Percentiles rank a stretch among this genome's conserved stretches.
These are phyloP conservation scores for Anisodus acutangulus DNA, from an alignment of 257 asterid species.

Conservation along the genomic window DNA sequence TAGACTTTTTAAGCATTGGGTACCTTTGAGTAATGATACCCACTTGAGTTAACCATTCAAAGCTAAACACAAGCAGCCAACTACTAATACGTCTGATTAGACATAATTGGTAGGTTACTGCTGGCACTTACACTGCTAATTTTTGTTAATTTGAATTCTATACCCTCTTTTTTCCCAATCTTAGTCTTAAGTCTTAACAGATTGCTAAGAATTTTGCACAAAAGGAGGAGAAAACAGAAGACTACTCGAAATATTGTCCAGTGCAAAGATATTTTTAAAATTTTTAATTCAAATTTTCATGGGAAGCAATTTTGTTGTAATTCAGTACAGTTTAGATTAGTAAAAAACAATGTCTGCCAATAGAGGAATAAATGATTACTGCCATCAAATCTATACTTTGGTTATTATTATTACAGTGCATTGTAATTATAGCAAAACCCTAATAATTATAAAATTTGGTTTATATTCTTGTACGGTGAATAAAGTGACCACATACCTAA, in stretches of 20 bases:
- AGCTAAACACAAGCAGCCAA: background rate
- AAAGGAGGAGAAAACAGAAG: background rate
- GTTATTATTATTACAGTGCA: constrained; percentile 35
- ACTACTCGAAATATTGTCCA: background rate
- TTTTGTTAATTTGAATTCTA: background rate
- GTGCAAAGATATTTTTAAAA: background rate
- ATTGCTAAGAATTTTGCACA: background rate
- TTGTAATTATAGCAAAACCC: constrained; percentile 33
- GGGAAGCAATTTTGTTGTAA: background rate
- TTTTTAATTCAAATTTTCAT: background rate
- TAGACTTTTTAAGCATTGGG: constrained; percentile 25
- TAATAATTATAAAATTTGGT: constrained; percentile 35
- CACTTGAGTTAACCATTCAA: constrained; percentile 25
- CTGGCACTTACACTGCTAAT: background rate
- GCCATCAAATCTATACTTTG: constrained; percentile 32
- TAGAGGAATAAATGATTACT: constrained; percentile 34
- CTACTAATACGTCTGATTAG: constrained; percentile 20
- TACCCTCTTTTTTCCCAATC: background rate
- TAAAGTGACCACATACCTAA: constrained; percentile 34
- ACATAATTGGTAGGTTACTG: constrained; percentile 24
- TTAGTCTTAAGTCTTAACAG: too few relatives aligned
- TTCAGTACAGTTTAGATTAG: background rate
- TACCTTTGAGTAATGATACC: constrained; percentile 23
- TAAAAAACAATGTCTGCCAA: background rate
- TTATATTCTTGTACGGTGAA: constrained; percentile 29